Evolutionary conservation across 805 yeast species (phyloP).

Genomic region (Hanseniaspora thailandica): DNA sequence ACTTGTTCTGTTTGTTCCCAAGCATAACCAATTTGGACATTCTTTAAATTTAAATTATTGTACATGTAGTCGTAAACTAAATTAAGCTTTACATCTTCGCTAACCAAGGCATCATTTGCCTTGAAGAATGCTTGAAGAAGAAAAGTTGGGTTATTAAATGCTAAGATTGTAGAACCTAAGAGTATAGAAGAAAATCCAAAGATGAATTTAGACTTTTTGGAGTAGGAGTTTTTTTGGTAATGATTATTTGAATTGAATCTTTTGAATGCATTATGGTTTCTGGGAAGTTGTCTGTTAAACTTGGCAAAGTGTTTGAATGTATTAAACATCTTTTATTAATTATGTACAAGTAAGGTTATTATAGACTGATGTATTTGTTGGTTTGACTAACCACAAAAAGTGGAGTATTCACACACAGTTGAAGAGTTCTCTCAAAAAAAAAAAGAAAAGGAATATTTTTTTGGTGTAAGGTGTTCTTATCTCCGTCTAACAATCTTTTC

Average conservation of each 20-base stretch:
- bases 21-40: neutral
- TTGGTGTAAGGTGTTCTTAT: too few species aligned
- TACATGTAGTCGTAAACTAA: neutral
- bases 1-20: neutral
- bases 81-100: constrained; percentile 1
- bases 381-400: too few species aligned
- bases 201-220: constrained; percentile 20
- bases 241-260: constrained; percentile 40
- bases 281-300: neutral
- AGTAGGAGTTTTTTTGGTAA: neutral
- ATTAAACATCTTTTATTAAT: neutral
- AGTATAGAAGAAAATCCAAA: constrained; percentile 23
- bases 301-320: neutral
- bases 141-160: constrained; percentile 20
- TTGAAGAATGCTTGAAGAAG: constrained; percentile 3
- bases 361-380: too few species aligned
- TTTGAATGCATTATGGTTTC: neutral
- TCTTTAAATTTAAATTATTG: neutral
- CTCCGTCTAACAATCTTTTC: too few species aligned
- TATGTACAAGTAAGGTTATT: too few species aligned
- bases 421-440: neutral
- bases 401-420: too few species aligned
- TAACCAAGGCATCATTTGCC: neutral
- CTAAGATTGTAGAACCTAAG: constrained; percentile 38
- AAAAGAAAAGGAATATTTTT: neutral